Conservation (phyloP, 305 asterid species). For the Plantago rigida region DNA sequence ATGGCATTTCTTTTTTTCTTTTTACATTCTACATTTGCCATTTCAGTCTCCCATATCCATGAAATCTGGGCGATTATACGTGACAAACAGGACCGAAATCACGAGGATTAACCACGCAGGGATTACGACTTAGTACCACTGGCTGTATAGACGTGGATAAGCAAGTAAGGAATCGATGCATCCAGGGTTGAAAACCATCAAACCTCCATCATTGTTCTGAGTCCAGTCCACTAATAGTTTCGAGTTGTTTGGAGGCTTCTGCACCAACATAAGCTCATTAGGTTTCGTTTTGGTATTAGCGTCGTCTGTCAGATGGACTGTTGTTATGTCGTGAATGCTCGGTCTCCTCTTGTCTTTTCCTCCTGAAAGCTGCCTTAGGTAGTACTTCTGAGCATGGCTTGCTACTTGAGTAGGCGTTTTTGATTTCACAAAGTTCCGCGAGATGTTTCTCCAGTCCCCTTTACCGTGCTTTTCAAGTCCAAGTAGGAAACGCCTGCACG, state of each 20-base stretch:
- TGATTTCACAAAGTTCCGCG: constrained; percentile 39
- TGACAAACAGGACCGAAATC: constrained; percentile 20
- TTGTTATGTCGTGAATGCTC: constrained; percentile 63
- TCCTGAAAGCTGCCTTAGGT: constrained; percentile 46
- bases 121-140: constrained; percentile 6
- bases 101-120: constrained; percentile 27
- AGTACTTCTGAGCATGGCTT: constrained; percentile 69
- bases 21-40: constrained; percentile 9
- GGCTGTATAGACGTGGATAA: constrained; percentile 22
- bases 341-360: constrained; percentile 65
- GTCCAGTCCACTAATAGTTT: constrained; percentile 29
- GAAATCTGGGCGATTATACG: constrained; percentile 28
- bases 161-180: constrained; percentile 23
- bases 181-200: constrained; percentile 35
- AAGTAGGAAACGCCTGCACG: constrained; percentile 39
- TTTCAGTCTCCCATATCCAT: constrained; percentile 17
- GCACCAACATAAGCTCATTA: constrained; percentile 14
- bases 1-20: constrained; percentile 4
- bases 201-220: constrained; percentile 28
- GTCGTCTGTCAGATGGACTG: constrained; percentile 28
- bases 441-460: constrained; percentile 60
- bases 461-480: constrained; percentile 50
- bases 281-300: constrained; percentile 15
- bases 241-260: constrained; percentile 24
- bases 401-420: constrained; percentile 66